Evolutionary conservation across 139 green algal genomes (phyloP), one percentile per base, ranked within the genome.

Genomic region (Chlamydomonas schloesseri): DNA sequence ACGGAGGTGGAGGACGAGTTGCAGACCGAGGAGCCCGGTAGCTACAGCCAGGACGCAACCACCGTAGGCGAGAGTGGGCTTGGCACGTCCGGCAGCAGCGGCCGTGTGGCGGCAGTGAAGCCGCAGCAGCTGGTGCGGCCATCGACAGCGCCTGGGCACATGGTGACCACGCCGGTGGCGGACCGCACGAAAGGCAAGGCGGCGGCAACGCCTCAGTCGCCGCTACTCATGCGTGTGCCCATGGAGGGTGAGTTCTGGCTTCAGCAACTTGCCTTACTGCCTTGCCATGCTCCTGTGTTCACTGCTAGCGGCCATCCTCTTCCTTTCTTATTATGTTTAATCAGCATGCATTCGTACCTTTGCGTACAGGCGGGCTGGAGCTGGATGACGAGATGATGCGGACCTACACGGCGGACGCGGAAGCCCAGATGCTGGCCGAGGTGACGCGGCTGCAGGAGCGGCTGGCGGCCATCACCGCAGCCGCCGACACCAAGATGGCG

Each of bases 301-400:
- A 33, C 14, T 23, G 2, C 2, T 10, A 4, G 26, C 62, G 2
- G 24, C 62, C 2, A 23, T 13, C 62, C 20, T 3, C 1, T 33
- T 34, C 62, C 34, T 23, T 33, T 69, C 3, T 31, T 31, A 5
- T 17, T 29, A 28, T 71, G 29, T 42, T 37, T 29, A 4, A 71
- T 42, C n/a, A 8, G 29, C 13, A 3, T 47, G 37, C 15, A 72
- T 28, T 5, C 67, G n/a, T 24, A n/a, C n/a, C n/a, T n/a, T n/a
- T n/a, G 18, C 3, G 20, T 3, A 1, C 79, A 85, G 79, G 67
- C 0, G 79, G 79, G 9, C 47, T 85, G 33, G 67, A 85, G 65
- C 79, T 85, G 47, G 79, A 85, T n/a, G 67, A 85, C 31, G 64
- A 53, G 10, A 72, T 85, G 65, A 85, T 85, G 67, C 4, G 21